A percentile compares a stretch with the other conserved stretches of the same genome.
Evolutionary conservation across 2,329 filamentous ascomycete genomes (phyloP).

Genomic region (Aureobasidium sp.): DNA sequence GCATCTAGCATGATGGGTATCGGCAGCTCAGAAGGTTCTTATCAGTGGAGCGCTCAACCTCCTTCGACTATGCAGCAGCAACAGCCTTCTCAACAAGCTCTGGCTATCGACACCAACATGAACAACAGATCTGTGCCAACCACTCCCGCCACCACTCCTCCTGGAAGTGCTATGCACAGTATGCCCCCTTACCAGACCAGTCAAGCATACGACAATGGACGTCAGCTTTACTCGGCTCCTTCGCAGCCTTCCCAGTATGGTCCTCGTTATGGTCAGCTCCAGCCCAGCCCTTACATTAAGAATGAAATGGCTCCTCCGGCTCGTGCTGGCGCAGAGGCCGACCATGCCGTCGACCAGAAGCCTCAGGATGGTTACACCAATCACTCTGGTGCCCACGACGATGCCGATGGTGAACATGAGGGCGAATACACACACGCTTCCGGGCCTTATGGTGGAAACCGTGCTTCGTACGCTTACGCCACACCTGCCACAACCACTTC

Average conservation of each 20-base stretch:
- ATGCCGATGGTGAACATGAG: constrained; percentile 38
- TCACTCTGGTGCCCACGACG: constrained; percentile 17
- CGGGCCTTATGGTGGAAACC: constrained; percentile 62
- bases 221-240: constrained; percentile 70
- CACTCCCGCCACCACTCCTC: constrained; percentile 77
- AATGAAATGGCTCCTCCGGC: constrained; percentile 83
- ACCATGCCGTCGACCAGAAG: constrained; percentile 60
- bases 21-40: constrained; percentile 64
- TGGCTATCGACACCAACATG: constrained; percentile 74
- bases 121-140: constrained; percentile 82
- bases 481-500: constrained; percentile 35
- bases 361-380: constrained; percentile 53
- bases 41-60: constrained; percentile 59
- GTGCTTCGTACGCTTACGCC: constrained; percentile 67
- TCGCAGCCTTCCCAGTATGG: constrained; percentile 59
- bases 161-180: constrained; percentile 65
- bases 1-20: constrained; percentile 80
- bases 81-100: constrained; percentile 56
- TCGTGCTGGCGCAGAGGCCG: constrained; percentile 51
- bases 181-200: constrained; percentile 71
- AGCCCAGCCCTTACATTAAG: constrained; percentile 63
- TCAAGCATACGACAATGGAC: constrained; percentile 67
- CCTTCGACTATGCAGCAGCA: constrained; percentile 30
- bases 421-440: constrained; percentile 81
- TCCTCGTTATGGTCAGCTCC: constrained; percentile 56